Conservation (phyloP, 2,329 filamentous ascomycete species). For the Pseudogymnoascus sp. region DNA sequence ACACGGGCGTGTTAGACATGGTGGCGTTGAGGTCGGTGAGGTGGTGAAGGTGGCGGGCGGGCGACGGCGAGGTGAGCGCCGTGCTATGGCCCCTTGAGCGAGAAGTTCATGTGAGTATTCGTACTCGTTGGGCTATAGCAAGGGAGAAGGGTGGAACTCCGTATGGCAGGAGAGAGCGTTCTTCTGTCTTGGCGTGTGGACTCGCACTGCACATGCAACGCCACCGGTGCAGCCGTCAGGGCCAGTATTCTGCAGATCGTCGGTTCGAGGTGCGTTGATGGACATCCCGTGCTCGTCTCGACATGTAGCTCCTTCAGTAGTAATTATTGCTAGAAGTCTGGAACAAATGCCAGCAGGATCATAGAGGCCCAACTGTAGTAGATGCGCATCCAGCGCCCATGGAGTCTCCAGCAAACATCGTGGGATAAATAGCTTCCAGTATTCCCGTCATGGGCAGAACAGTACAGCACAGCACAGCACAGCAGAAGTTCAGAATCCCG, state of each 20-base stretch:
- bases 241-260: background rate
- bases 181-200: background rate
- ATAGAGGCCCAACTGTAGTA: no score
- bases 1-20: background rate
- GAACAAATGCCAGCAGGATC: background rate
- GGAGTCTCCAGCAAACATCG: no score
- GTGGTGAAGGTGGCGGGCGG: background rate
- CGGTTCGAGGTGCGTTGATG: background rate
- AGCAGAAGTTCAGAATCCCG: background rate
- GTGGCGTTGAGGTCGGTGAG: conserved; percentile 3
- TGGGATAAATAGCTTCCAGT: background rate
- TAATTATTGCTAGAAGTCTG: background rate
- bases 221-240: background rate
- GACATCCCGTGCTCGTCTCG: background rate
- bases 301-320: background rate
- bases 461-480: background rate
- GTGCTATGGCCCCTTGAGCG: background rate
- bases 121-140: background rate
- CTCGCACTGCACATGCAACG: background rate
- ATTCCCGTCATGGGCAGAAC: background rate
- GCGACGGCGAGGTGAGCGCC: conserved; percentile 13
- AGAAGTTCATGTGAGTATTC: background rate
- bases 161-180: background rate
- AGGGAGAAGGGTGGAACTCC: background rate
- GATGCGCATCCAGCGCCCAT: no score